Base-by-base conservation (phyloP, 352 stramenopile species). In the Phytophthora pseudosyringae region DNA sequence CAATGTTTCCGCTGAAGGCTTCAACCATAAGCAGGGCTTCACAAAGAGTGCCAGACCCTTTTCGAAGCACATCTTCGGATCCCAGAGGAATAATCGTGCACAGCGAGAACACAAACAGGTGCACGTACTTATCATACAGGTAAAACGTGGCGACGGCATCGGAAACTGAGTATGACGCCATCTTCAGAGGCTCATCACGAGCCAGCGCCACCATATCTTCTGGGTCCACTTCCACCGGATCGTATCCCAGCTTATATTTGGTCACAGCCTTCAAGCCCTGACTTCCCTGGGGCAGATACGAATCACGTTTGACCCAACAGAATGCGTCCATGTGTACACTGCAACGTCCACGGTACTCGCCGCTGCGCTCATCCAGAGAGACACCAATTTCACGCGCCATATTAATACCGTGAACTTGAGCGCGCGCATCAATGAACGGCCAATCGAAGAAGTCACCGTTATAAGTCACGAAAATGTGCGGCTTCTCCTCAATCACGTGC, bases 371-470 rank as follows among this genome's bases (percentile, higher is more conserved):
- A 40, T 92, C 83, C 7, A 91, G 64, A 25, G 80, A 80, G 18
- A 91, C 47, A 10, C 97, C 97, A 32, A 98, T 81, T 66, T 98
- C 89, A 28, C 76, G 78, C 6, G 76, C 80, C 69, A 99, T 78
- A 64, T 98, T 85, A 54, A 99, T 93, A 11, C 88, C 92, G 69
- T 99, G 89, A n/a, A 89, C 58, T 51, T 91, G 80, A 13, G 92
- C 91, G 25, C 98, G 88, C n/a, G 81, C 73, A 26, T 99, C 95
- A 18, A 99, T 78, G 77, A 99, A 99, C 0, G 97, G 97, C 97
- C 97, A 99, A 90, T 99, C 98, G 76, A 99, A 99, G 60, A 97
- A 99, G 71, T 99, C 98, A 41, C 98, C 98, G 83, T 99, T 99
- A 80, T 99, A 99, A 11, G 97, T 99, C 21, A 99, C 98, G 59